A percentile compares a stretch with the other conserved stretches of the same genome.
These are phyloP conservation scores for Candida adriatica DNA, from an alignment of 805 yeast species.

Conservation along the genomic window DNA sequence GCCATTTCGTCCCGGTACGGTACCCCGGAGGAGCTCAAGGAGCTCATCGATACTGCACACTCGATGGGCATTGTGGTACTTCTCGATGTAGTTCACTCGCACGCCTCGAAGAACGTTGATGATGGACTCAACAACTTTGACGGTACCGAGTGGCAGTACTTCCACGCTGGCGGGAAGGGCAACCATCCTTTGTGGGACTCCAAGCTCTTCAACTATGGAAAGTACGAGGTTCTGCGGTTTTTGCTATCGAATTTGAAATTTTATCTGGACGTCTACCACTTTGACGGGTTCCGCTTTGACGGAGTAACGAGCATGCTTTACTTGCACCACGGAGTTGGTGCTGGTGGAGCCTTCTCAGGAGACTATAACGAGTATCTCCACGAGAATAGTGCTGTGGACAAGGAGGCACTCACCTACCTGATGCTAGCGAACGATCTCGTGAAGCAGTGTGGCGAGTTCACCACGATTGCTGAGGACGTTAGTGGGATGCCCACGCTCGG, in stretches of 20 bases:
- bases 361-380: slow-evolving; percentile 88
- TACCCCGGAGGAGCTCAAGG: slow-evolving; percentile 90
- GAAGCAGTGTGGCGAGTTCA: slow-evolving; percentile 46
- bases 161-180: slow-evolving; percentile 90
- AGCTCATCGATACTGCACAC: slow-evolving; percentile 88
- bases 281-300: slow-evolving; percentile 95
- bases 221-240: slow-evolving; percentile 85
- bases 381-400: slow-evolving; percentile 67
- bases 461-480: slow-evolving; percentile 93
- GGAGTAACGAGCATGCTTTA: slow-evolving; percentile 95
- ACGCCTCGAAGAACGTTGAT: slow-evolving; percentile 87
- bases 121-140: slow-evolving; percentile 93
- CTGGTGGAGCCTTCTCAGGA: slow-evolving; percentile 78
- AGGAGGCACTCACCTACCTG: slow-evolving; percentile 78
- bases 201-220: slow-evolving; percentile 86
- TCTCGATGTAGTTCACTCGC: slow-evolving; percentile 92
- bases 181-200: slow-evolving; percentile 93
- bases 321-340: slow-evolving; percentile 86
- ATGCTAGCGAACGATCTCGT: slow-evolving; percentile 87
- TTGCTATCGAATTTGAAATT: slow-evolving; percentile 77
- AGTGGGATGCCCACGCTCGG: slow-evolving; percentile 97
- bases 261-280: slow-evolving; percentile 73
- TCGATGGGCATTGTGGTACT: slow-evolving; percentile 78
- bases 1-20: slow-evolving; percentile 90
- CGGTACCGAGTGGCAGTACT: slow-evolving; percentile 92